Evolutionary conservation across 345 rosid species (phyloP), one percentile per base, ranked within the genome.

Genomic region (Stellera chamaejasme): DNA sequence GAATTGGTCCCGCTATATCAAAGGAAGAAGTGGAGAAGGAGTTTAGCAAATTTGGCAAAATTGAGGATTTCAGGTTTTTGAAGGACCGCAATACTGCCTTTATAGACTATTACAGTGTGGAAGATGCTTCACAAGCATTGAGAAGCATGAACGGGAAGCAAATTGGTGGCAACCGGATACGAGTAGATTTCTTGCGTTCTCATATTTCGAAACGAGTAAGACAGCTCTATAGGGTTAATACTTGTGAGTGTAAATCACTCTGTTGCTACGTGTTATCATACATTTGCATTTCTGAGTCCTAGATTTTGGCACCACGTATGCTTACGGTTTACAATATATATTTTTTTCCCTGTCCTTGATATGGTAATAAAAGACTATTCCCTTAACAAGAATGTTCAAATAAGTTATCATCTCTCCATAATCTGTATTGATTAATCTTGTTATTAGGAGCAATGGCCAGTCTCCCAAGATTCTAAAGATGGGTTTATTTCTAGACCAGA

Each of bases 121-220:
- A 86, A 19, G 95, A 82, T 55, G 97, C 97, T 39, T 23, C 72
- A 27, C 76, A 75, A 65, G 97, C 87, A 10, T 65, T 84, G 82
- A 89, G 58, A 75, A 82, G 62, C 68, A 75, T 86, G 84, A 83
- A 82, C 43, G 90, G 90, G n/a, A 82, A 68, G 75, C 79, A 74
- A 55, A 60, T 89, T 28, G 95, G 85, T 51, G 84, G 85, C 36
- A 87, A 85, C 8, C 79, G 69, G 66, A 66, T 89, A 63, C 92
- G 92, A 27, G 97, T 89, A 6, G 97, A 89, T 71, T 89, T 78
- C 61, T 82, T 89, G 47, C 83, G 97, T 6, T 83, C 87, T 44
- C 91, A 78, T 50, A 72, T 72, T 15, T 62, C 75, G 25, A 75
- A 77, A 73, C 83, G 82, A 77, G 97, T 89, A 76, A 80, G 91